Percentiles rank a stretch among this genome's conserved stretches.
Evolutionary conservation across 495 filamentous ascomycete species (phyloP).

Genomic region (Aspergillus hancockii): DNA sequence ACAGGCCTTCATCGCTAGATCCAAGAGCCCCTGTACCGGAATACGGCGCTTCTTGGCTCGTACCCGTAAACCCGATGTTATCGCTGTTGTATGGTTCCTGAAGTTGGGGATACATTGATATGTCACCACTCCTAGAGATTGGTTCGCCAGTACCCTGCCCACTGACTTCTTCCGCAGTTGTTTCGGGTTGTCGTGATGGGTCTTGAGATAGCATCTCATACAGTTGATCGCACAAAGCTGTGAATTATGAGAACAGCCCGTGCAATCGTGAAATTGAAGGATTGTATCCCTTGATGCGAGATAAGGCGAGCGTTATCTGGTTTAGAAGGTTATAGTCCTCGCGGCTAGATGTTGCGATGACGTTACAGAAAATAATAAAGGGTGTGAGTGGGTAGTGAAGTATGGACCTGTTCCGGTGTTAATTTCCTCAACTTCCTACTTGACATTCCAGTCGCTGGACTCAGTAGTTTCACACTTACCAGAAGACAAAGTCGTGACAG

Average conservation of each 20-base stretch:
- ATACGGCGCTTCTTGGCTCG: not conserved
- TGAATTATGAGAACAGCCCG: constrained; percentile 2
- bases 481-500: constrained; percentile 35
- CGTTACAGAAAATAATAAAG: constrained; percentile 37
- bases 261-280: not conserved
- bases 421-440: not conserved
- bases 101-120: not conserved
- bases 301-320: not conserved
- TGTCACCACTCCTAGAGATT: not conserved
- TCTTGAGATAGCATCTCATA: not conserved
- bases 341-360: constrained; percentile 32
- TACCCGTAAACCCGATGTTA: not conserved
- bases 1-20: not conserved
- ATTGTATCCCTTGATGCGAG: constrained; percentile 2
- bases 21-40: not conserved
- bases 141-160: not conserved
- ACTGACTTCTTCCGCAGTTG: not conserved
- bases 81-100: not conserved
- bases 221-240: not conserved
- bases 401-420: constrained; percentile 27
- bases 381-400: constrained; percentile 33
- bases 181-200: not conserved
- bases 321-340: constrained; percentile 21
- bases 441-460: not conserved
- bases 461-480: constrained; percentile 14